Evolutionary conservation across 1,284 basidiomycete genomes (phyloP).

Genomic region (Irpex rosettiformis): DNA sequence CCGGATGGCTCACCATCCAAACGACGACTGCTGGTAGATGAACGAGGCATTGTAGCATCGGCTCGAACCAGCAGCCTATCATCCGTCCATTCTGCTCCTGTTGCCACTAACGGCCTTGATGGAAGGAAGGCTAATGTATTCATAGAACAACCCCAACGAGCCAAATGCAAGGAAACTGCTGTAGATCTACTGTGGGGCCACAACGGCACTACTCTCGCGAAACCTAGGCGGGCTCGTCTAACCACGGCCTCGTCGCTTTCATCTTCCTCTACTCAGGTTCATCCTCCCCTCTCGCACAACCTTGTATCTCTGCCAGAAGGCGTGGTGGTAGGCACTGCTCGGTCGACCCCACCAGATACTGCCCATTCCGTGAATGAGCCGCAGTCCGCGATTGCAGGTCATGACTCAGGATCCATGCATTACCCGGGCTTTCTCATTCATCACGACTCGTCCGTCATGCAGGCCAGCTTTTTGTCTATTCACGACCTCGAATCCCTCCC

Average conservation of each 20-base stretch:
- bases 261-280: neutral
- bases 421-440: conserved; percentile 71
- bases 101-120: neutral
- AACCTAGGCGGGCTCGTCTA: neutral
- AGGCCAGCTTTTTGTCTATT: neutral
- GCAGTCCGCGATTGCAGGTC: neutral
- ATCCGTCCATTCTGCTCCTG: conserved; percentile 9
- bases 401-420: conserved; percentile 57
- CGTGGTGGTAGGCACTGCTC: too few relatives aligned
- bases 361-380: conserved; percentile 9
- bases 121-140: neutral
- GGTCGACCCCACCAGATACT: too few relatives aligned
- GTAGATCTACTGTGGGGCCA: neutral
- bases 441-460: conserved; percentile 37
- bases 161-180: neutral
- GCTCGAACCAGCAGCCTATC: conserved; percentile 36
- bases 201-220: neutral
- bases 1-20: neutral
- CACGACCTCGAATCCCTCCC: neutral
- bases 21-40: conserved; percentile 53
- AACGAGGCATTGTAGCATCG: conserved; percentile 43
- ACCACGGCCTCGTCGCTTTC: neutral
- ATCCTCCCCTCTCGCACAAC: too few relatives aligned
- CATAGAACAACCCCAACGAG: neutral
- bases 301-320: too few relatives aligned